Evolutionary conservation across 2,329 filamentous ascomycete species (phyloP).

Genomic region (Verticillium dahliae): DNA sequence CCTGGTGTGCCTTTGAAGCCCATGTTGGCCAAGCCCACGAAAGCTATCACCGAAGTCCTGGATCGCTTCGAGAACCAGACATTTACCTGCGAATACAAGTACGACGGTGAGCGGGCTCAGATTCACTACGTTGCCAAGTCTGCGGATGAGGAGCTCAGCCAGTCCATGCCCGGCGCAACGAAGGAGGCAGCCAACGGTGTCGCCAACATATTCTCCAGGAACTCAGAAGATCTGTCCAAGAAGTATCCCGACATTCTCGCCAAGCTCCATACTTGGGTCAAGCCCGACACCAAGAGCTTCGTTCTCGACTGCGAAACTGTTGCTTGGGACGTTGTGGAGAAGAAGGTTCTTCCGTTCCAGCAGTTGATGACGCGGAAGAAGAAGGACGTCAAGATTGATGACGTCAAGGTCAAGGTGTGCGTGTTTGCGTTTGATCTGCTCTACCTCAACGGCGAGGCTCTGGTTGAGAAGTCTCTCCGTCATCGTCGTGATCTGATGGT

Average conservation of each 20-base stretch:
- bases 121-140: constrained; percentile 94
- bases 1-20: constrained; percentile 94
- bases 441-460: constrained; percentile 83
- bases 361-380: constrained; percentile 97
- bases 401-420: constrained; percentile 94
- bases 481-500: constrained; percentile 74
- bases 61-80: constrained; percentile 93
- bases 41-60: constrained; percentile 94
- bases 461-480: constrained; percentile 81
- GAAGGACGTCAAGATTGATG: constrained; percentile 92
- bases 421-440: constrained; percentile 95
- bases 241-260: constrained; percentile 95
- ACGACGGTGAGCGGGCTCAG: constrained; percentile 95
- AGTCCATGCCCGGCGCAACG: constrained; percentile 51
- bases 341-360: constrained; percentile 95
- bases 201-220: constrained; percentile 91
- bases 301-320: constrained; percentile 98
- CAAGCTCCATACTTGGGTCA: constrained; percentile 85
- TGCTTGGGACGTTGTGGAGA: constrained; percentile 89
- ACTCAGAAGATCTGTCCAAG: constrained; percentile 93
- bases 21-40: constrained; percentile 97
- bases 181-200: constrained; percentile 67
- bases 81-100: constrained; percentile 99
- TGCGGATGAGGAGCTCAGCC: constrained; percentile 60
- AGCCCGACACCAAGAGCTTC: constrained; percentile 84